Conservation (phyloP, 768 basidiomycete genomes). For the Tulasnella sp. region DNA sequence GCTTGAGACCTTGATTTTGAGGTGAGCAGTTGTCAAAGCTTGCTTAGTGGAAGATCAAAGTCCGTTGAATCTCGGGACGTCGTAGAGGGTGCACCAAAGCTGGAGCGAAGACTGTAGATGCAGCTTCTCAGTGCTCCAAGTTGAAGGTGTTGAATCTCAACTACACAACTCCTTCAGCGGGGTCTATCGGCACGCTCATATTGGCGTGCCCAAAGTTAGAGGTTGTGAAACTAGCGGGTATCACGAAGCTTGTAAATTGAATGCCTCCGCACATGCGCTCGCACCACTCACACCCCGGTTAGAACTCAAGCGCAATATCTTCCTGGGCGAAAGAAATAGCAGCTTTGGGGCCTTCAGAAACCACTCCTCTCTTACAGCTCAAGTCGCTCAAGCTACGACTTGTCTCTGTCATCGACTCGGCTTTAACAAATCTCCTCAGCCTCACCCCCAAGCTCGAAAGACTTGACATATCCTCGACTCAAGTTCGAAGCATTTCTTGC, state of each 20-base stretch:
- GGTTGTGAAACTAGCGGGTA: conserved; percentile 51
- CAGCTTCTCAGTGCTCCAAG: conserved; percentile 30
- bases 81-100: conserved; percentile 51
- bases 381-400: conserved; percentile 49
- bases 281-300: background rate
- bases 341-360: background rate
- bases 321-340: background rate
- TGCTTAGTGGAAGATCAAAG: background rate
- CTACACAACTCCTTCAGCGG: conserved; percentile 44
- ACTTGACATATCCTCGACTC: conserved; percentile 57
- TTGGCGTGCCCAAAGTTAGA: conserved; percentile 33
- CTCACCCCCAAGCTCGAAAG: conserved; percentile 40
- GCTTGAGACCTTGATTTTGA: conserved; percentile 39
- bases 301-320: conserved; percentile 5
- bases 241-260: conserved; percentile 45
- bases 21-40: conserved; percentile 30
- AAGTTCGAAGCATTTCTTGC: conserved; percentile 29
- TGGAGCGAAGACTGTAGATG: conserved; percentile 36
- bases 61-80: background rate
- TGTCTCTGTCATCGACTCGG: conserved; percentile 38
- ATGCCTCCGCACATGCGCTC: background rate
- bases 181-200: conserved; percentile 36
- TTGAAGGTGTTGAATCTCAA: conserved; percentile 46
- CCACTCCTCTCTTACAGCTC: conserved; percentile 30
- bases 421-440: conserved; percentile 33